Conservation (phyloP, 2,329 filamentous ascomycete genomes). For the Paecilomyces variotii region DNA sequence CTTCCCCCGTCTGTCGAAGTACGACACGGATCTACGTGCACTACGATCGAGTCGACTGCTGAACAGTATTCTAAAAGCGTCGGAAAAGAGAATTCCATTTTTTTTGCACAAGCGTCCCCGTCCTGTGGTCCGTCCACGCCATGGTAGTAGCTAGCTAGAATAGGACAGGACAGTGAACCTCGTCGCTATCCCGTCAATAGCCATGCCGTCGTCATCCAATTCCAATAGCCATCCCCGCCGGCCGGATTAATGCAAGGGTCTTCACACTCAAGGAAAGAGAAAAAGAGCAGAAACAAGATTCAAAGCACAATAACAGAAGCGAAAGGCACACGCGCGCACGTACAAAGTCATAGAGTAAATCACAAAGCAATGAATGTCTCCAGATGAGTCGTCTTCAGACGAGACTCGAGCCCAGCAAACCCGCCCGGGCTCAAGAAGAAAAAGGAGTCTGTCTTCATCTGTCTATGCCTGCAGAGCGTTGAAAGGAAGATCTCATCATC, state of each 20-base stretch:
- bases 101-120: background rate
- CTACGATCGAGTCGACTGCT: background rate
- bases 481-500: background rate
- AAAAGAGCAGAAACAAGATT: background rate
- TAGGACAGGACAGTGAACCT: background rate
- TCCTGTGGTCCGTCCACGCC: background rate
- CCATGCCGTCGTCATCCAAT: background rate
- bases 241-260: background rate
- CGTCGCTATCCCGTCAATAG: background rate
- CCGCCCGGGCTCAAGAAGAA: background rate
- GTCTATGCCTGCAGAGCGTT: background rate
- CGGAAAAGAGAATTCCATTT: background rate
- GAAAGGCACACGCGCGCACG: background rate
- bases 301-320: background rate
- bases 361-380: background rate
- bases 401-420: background rate
- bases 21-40: too few relatives aligned
- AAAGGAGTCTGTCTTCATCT: background rate
- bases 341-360: background rate
- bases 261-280: background rate
- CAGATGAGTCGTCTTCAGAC: background rate
- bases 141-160: background rate
- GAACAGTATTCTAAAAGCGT: background rate
- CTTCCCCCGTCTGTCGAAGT: too few relatives aligned
- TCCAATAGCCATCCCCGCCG: background rate